Evolutionary conservation across 495 filamentous ascomycete genomes (phyloP).

Genomic region (Sporormia fimetaria): DNA sequence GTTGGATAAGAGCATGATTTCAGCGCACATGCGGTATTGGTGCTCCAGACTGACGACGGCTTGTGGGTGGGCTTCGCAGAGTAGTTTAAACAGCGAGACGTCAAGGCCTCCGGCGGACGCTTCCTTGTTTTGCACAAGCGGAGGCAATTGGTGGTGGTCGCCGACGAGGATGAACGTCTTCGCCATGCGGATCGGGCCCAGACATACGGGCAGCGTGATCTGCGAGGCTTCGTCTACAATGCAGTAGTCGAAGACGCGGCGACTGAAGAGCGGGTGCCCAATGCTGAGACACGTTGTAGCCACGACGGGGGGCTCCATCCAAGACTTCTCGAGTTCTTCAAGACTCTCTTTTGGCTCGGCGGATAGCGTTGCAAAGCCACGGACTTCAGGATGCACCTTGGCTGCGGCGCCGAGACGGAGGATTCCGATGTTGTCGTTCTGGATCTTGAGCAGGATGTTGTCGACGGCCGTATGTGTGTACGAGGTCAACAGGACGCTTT

Average conservation of each 20-base stretch:
- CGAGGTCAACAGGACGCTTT: conserved; percentile 83
- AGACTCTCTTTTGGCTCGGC: conserved; percentile 58
- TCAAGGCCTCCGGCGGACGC: conserved; percentile 80
- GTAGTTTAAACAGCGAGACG: conserved; percentile 81
- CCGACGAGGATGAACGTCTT: conserved; percentile 90
- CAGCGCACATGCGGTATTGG: conserved; percentile 96
- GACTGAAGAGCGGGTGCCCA: conserved; percentile 75
- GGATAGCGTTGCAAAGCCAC: conserved; percentile 68
- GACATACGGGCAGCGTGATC: conserved; percentile 86
- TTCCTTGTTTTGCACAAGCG: conserved; percentile 83
- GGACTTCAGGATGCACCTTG: conserved; percentile 79
- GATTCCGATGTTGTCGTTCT: conserved; percentile 63
- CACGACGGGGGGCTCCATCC: conserved; percentile 74
- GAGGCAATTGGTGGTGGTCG: conserved; percentile 91
- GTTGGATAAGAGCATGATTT: conserved; percentile 90
- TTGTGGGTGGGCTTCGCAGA: conserved; percentile 75
- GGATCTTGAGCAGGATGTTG: conserved; percentile 90
- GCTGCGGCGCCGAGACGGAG: conserved; percentile 69
- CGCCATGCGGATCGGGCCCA: conserved; percentile 88
- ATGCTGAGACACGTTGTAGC: conserved; percentile 91
- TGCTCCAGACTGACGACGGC: conserved; percentile 86
- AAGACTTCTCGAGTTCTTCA: conserved; percentile 70
- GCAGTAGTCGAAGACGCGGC: conserved; percentile 90
- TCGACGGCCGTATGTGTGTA: conserved; percentile 97
- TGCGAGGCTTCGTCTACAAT: conserved; percentile 97